Percentiles rank a stretch among this genome's conserved stretches.
These are phyloP conservation scores for Rhodosporidiobolus odoratus DNA, from an alignment of 768 basidiomycete genomes.

Conservation along the genomic window DNA sequence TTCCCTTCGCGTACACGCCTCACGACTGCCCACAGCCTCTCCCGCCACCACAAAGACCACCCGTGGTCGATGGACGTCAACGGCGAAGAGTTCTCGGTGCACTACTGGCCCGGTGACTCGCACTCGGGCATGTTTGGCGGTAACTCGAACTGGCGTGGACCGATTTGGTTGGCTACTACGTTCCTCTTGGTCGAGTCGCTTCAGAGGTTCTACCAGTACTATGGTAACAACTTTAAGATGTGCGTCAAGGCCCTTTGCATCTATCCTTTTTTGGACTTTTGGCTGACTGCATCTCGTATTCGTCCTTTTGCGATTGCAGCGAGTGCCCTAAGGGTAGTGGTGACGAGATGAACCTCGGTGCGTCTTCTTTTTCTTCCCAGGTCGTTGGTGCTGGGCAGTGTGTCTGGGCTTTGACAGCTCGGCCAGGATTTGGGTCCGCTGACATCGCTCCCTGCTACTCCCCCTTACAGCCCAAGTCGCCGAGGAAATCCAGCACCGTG, in stretches of 20 bases:
- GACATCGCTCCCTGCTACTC: background rate
- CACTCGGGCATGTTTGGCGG: slow-evolving; percentile 94
- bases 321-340: slow-evolving; percentile 96
- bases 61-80: slow-evolving; percentile 95
- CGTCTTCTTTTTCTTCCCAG: background rate
- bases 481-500: slow-evolving; percentile 97
- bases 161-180: slow-evolving; percentile 87
- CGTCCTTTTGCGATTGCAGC: no score
- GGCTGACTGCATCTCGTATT: background rate
- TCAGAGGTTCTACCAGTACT: slow-evolving; percentile 96
- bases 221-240: slow-evolving; percentile 79
- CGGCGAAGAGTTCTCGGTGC: slow-evolving; percentile 82
- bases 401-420: no score
- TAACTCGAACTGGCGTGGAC: slow-evolving; percentile 49
- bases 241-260: background rate
- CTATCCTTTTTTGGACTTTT: no score
- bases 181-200: slow-evolving; percentile 92
- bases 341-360: slow-evolving; percentile 87
- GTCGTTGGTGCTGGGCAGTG: no score
- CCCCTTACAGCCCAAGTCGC: slow-evolving; percentile 60
- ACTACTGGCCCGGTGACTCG: slow-evolving; percentile 98
- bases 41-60: slow-evolving; percentile 78
- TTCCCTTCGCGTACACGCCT: fast-evolving
- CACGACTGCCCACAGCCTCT: slow-evolving; percentile 55
- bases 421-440: background rate